Percentiles rank a stretch among this genome's conserved stretches.
Evolutionary conservation across 1,139 yeast genomes (phyloP).

Genomic region (Pichia sp.): DNA sequence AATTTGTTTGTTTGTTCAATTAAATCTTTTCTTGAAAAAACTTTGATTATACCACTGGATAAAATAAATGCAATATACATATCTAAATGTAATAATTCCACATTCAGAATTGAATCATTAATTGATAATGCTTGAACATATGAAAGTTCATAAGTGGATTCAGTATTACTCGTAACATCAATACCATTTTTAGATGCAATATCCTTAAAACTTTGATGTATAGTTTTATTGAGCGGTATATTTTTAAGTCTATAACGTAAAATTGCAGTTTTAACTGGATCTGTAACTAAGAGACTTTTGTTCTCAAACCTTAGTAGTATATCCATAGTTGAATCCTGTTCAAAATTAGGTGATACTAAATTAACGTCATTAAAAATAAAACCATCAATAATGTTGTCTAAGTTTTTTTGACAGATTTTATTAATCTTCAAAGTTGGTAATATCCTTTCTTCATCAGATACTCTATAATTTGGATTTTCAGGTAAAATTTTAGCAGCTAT

Average conservation of each 20-base stretch:
- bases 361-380: slow-evolving; percentile 31
- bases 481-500: slow-evolving; percentile 45
- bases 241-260: slow-evolving; percentile 36
- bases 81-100: slow-evolving; percentile 26
- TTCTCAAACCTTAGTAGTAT: slow-evolving; percentile 8
- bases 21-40: slow-evolving; percentile 36
- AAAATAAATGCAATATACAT: slow-evolving; percentile 30
- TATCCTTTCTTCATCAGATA: slow-evolving; percentile 39
- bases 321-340: slow-evolving; percentile 16
- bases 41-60: slow-evolving; percentile 39
- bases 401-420: slow-evolving; percentile 19
- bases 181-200: slow-evolving; percentile 21
- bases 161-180: slow-evolving; percentile 7
- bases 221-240: slow-evolving; percentile 8
- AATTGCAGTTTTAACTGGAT: slow-evolving; percentile 27
- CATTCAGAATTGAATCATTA: slow-evolving; percentile 23
- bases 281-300: slow-evolving; percentile 1
- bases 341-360: slow-evolving; percentile 40
- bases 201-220: slow-evolving; percentile 25
- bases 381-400: slow-evolving; percentile 18
- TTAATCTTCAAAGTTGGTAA: slow-evolving; percentile 21
- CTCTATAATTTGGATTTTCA: slow-evolving; percentile 46
- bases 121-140: slow-evolving; percentile 21
- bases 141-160: slow-evolving; percentile 10
- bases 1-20: slow-evolving; percentile 22